These are phyloP conservation scores for Stylonectria norvegica DNA, from an alignment of 2,329 filamentous ascomycete species.

Conservation along the genomic window DNA sequence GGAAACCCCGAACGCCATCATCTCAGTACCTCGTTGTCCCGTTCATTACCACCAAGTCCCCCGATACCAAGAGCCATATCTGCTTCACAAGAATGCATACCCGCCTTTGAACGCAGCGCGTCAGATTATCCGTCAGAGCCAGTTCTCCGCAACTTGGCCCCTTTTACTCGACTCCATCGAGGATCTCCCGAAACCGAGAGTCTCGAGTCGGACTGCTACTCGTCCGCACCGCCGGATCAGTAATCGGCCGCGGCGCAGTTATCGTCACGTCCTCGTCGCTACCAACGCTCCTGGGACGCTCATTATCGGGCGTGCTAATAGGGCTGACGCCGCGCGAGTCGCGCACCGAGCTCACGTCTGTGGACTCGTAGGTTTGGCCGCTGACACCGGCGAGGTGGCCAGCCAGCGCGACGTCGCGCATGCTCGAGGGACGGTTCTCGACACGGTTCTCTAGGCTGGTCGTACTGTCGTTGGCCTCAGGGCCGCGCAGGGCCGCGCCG, in stretches of 20 bases:
- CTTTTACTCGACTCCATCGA: too few relatives aligned
- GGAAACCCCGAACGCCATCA: too few relatives aligned
- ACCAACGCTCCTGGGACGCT: slow-evolving; percentile 2
- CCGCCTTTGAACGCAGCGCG: too few relatives aligned
- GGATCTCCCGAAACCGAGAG: slow-evolving; percentile 58
- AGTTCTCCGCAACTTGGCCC: too few relatives aligned
- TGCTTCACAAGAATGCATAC: too few relatives aligned
- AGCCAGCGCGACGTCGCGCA: slow-evolving; percentile 47
- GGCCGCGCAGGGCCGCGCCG: slow-evolving; percentile 44
- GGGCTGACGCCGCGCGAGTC: slow-evolving; percentile 39
- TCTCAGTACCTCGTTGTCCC: too few relatives aligned
- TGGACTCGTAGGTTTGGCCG: slow-evolving; percentile 19
- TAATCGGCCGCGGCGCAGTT: slow-evolving; percentile 38
- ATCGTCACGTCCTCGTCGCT: slow-evolving; percentile 25
- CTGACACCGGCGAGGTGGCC: slow-evolving; percentile 42
- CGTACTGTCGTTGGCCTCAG: slow-evolving; percentile 44
- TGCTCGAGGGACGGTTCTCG: slow-evolving; percentile 40
- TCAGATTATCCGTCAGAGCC: too few relatives aligned
- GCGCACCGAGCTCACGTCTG: slow-evolving; percentile 13
- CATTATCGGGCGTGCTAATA: slow-evolving; percentile 32
- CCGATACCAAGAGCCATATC: too few relatives aligned
- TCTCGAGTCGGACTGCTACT: slow-evolving; percentile 53
- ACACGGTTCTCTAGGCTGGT: slow-evolving; percentile 41
- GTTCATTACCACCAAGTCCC: too few relatives aligned
- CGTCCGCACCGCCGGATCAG: slow-evolving; percentile 32